phyloP scores from a whole-genome alignment of 768 basidiomycete genomes.

The Multifurca ochricompacta region DNA sequence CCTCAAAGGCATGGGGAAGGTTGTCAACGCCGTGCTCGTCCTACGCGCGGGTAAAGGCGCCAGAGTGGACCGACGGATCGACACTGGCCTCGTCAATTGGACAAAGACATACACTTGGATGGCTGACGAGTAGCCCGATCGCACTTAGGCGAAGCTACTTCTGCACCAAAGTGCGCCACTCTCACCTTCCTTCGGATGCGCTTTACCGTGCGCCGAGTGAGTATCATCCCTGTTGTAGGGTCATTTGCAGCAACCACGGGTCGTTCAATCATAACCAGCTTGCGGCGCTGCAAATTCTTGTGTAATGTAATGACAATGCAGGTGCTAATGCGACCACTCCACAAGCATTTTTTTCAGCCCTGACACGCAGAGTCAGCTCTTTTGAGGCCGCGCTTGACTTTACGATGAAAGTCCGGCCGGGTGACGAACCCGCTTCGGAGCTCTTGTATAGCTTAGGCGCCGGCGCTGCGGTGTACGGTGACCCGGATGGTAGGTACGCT shows the following conservation, averaged over 20 bases:
- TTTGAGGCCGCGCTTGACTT: no score
- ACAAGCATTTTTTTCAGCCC: conserved; percentile 22
- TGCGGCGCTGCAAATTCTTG: conserved; percentile 25
- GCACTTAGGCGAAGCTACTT: conserved; percentile 19
- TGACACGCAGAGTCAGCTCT: conserved; percentile 26
- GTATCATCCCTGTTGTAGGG: not conserved
- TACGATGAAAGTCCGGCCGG: no score
- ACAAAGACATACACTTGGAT: conserved; percentile 24
- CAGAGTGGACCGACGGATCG: conserved; percentile 24
- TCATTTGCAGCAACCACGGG: no score
- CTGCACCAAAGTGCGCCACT: conserved; percentile 25
- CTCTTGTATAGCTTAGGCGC: conserved; percentile 23
- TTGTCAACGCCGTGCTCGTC: no score
- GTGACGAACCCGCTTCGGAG: conserved; percentile 18
- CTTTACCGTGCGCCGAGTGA: no score
- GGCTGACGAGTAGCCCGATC: conserved; percentile 24
- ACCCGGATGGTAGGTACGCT: no score
- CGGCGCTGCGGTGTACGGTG: no score
- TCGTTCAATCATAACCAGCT: conserved; percentile 28
- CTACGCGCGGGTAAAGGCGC: conserved; percentile 21
- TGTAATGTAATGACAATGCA: conserved; percentile 23
- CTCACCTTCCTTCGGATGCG: not conserved
- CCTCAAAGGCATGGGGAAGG: conserved; percentile 25
- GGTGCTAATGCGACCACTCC: conserved; percentile 24
- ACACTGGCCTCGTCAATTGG: conserved; percentile 25